These are phyloP conservation scores for Cyphellophora europaea DNA, from an alignment of 2,329 filamentous ascomycete species.

Conservation along the genomic window DNA sequence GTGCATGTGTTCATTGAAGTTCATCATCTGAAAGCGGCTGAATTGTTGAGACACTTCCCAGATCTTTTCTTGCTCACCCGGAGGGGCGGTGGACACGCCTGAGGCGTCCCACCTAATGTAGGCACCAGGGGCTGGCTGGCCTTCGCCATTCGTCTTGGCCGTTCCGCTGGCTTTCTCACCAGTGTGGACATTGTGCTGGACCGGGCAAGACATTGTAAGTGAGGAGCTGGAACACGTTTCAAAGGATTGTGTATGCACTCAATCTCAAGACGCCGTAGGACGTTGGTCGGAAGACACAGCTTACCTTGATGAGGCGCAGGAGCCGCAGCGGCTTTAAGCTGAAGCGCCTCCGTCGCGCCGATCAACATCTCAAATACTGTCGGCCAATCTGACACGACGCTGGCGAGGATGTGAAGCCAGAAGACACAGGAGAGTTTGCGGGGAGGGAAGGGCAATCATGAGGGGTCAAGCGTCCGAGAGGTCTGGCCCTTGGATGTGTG, in stretches of 20 bases:
- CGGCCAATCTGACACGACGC: background rate
- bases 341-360: background rate
- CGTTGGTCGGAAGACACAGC: background rate
- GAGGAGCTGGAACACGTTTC: background rate
- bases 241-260: background rate
- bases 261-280: background rate
- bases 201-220: constrained; percentile 3
- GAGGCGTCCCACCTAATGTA: constrained; percentile 11
- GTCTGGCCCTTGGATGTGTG: background rate
- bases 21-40: constrained; percentile 16
- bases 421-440: background rate
- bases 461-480: background rate
- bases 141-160: constrained; percentile 5
- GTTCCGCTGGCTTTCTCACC: constrained; percentile 7
- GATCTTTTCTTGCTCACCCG: constrained; percentile 12
- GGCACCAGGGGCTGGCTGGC: constrained; percentile 2
- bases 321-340: background rate
- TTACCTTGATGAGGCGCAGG: background rate
- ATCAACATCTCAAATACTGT: background rate
- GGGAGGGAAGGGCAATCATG: background rate
- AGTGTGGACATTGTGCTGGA: constrained; percentile 4
- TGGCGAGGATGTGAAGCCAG: background rate
- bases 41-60: constrained; percentile 11
- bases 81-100: constrained; percentile 8
- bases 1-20: constrained; percentile 15